phyloP scores from a whole-genome alignment of 305 asterid species.

The Petunia hybrid region DNA sequence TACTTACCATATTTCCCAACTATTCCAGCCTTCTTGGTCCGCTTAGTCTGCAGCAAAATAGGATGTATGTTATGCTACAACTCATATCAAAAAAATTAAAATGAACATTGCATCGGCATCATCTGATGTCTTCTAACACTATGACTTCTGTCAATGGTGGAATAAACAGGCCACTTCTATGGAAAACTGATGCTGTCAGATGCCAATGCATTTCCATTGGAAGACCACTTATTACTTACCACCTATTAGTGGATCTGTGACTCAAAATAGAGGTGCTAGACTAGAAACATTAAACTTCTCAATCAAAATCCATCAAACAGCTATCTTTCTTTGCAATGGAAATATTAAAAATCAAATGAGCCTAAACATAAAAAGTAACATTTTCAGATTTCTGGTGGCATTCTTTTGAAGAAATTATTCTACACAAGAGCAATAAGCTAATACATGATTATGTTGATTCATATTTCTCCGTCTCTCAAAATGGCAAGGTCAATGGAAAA shows the following conservation, averaged over 20 bases:
- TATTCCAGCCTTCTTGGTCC: constrained; percentile 64
- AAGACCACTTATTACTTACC: too few species aligned
- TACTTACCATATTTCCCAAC: constrained; percentile 59
- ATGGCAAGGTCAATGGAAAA: too few species aligned
- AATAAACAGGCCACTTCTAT: constrained; percentile 13
- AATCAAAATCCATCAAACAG: neutral
- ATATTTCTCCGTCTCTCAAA: too few species aligned
- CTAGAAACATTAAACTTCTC: neutral
- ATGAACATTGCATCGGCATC: neutral
- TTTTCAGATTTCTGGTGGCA: neutral
- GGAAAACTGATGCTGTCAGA: neutral
- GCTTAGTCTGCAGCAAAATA: constrained; percentile 43
- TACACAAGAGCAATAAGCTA: too few species aligned
- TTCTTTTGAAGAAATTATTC: neutral
- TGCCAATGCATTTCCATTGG: too few species aligned
- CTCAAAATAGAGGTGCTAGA: neutral
- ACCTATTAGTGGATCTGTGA: neutral
- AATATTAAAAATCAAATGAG: neutral
- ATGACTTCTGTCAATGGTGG: neutral
- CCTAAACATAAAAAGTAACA: neutral
- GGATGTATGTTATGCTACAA: neutral
- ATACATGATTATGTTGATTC: too few species aligned
- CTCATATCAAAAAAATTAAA: neutral
- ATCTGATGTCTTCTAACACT: neutral
- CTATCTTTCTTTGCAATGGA: neutral